Base-by-base conservation (phyloP, 495 filamentous ascomycete genomes). In the Penicillium waksmanii region DNA sequence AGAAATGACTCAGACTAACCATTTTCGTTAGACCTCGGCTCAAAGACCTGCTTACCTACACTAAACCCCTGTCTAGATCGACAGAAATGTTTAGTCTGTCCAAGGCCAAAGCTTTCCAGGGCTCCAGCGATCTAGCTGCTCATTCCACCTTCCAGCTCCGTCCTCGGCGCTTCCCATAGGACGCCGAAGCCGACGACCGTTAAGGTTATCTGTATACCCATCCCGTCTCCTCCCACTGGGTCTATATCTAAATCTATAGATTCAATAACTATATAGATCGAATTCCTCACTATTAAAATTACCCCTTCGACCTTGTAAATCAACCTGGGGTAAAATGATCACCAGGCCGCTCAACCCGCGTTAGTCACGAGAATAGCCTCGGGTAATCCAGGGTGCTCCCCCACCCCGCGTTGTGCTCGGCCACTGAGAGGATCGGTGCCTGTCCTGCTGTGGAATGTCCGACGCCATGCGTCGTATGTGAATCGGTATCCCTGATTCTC, bases 281-380 rank as follows among this genome's bases (percentile, higher is more conserved):
- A 31, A 31, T 31, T 9, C 27, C 27, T 31, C 8, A 9, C 27
- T 31, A 31, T 31, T 31, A 9, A 9, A 31, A 0, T 31, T 31
- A 31, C 8, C 3, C 27, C 6, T 31, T 9, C 27, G 27, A 9
- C 2, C 27, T 31, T 31, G 2, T 31, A 31, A 31, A 31, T 44
- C 42, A 44, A 44, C 17, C 42, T 38, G 42, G 42, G 42, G 42
- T 44, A 44, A 25, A 42, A 34, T 12, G 36, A 46, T 9, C 46
- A 48, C 21, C 46, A 48, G 46, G 11, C 46, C 19, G 46, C 46
- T 27, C 46, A 48, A 25, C 9, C 23, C 46, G 18, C 46, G 42
- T 3, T 21, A 44, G 46, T 49, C 52, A 69, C 72, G 70, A 71
- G 61, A 71, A 73, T 57, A 57, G 38, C 57, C 60, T 73, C 72